A percentile compares a stretch with the other conserved stretches of the same genome.
phyloP scores from a whole-genome alignment of 164 flowering plant genomes.

The Saururus chinensis region DNA sequence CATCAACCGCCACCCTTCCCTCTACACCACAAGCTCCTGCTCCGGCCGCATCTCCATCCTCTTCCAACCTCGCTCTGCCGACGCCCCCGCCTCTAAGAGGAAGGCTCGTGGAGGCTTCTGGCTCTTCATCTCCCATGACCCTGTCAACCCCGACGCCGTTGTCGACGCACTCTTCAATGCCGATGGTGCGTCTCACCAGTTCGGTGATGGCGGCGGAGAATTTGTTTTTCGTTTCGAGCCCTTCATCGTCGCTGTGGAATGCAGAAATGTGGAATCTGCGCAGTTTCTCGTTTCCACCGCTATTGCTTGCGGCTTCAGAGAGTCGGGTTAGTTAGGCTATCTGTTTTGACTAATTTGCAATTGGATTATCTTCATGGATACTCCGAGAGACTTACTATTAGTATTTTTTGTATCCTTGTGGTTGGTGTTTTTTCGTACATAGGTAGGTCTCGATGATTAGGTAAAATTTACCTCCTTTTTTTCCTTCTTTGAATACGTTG shows the following conservation, averaged over 20 bases:
- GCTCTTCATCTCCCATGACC: slow-evolving; percentile 67
- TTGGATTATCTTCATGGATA: too few relatives aligned
- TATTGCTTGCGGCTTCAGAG: slow-evolving; percentile 62
- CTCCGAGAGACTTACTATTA: too few relatives aligned
- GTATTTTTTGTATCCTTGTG: too few relatives aligned
- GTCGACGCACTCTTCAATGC: slow-evolving; percentile 33
- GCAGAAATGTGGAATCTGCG: slow-evolving; percentile 45
- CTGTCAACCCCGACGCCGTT: slow-evolving; percentile 39
- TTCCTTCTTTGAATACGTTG: too few relatives aligned
- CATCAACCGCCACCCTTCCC: slow-evolving; percentile 57
- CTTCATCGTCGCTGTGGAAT: slow-evolving; percentile 72
- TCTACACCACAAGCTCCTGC: slow-evolving; percentile 94
- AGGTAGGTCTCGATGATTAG: too few relatives aligned
- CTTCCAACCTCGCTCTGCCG: slow-evolving; percentile 34
- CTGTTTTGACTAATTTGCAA: too few relatives aligned
- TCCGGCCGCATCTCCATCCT: slow-evolving; percentile 92
- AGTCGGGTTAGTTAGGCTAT: slow-evolving; percentile 28
- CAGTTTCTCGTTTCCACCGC: slow-evolving; percentile 56
- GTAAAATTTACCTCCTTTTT: too few relatives aligned
- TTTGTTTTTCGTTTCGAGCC: slow-evolving; percentile 84
- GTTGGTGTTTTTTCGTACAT: too few relatives aligned
- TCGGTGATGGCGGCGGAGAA: slow-evolving; percentile 14
- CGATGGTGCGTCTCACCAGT: too few relatives aligned
- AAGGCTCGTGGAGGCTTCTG: slow-evolving; percentile 70
- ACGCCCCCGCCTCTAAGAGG: slow-evolving; percentile 24